Evolutionary conservation across 768 basidiomycete species (phyloP), one percentile per base, ranked within the genome.

Genomic region (Suillus americanus): DNA sequence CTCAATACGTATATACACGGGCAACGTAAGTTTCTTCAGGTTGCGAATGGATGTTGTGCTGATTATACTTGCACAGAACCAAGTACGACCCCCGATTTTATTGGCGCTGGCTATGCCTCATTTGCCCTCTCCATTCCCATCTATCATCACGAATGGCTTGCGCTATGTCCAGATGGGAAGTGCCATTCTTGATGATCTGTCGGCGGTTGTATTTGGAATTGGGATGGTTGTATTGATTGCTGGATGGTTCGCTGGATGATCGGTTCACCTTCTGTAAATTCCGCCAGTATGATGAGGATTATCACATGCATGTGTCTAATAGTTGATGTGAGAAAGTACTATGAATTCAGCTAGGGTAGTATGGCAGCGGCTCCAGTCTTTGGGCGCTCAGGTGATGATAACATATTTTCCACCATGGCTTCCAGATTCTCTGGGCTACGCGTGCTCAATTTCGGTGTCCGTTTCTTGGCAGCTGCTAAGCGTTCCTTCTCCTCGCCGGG

Each of bases 111-210:
- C 80, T 0, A 79, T 92, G 3, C 87, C 89, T 12, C 81, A 88
- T 67, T 80, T 94, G 13, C 91, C 91, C 2, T 78, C 85, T 16
- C 87, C 87, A 2, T 62, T 92, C 30, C 84, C 88, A 0, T 83
- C 85, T 0, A 64, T 89, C n/a, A 83, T 93, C 65, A 78, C 84
- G 56, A 86, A 87, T 64, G 81, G 79, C 2, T 71, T 91, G 65
- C 89, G 86, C 66, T 93, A 94, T 76, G 64, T 89, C 30, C 85
- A 86, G 64, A 86, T 94, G 82, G 85, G 82, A 9, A 82, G 85
- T 1, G 71, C 85, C 30, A 84, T 93, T 71, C 73, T 92, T 30
- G 89, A 94, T 65, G 92, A 92, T 68, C 73, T 94, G 0, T 85
- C 91, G 2, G 85, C 84, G 1, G 71, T 90, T 5, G 71, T 94